Base-by-base conservation (phyloP, 2,329 filamentous ascomycete species). In the Knoxdaviesia proteae region DNA sequence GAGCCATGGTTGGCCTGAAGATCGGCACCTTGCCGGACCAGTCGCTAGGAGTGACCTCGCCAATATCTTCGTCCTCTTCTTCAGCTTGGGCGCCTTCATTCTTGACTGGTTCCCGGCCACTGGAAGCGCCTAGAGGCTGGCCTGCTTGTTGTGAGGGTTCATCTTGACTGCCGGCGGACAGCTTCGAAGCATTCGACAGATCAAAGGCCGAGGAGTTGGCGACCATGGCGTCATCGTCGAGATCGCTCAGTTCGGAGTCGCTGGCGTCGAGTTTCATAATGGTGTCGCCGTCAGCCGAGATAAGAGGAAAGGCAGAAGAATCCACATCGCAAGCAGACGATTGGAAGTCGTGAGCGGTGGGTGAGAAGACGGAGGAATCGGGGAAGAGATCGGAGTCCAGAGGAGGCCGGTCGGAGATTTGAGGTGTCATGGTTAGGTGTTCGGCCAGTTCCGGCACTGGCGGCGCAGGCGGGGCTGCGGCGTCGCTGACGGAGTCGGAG, bases 1-100 rank as follows among this genome's bases (percentile, higher is more conserved):
- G 86, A 47, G 80, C 72, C 84, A 94, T 93, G 46, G 80, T 88
- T 60, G 90, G 90, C 60, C 79, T 88, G 62, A 98, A 98, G 47
- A 98, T 80, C 6, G 90, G 88, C 34, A 98, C 81, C 47, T 77
- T 82, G 47, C 86, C 87, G 54, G 84, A 93, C 65, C 84, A 94
- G 58, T 94, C 79, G 55, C 87, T 84, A 1, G 88, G 88, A 39
- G 77, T 65, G 43, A 93, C 71, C 43, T 90, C 82, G 50, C 80
- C 81, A 51, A 82, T 77, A 51, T 84, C 79, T 39, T 74, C 70
- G 44, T 68, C 64, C 36, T 67, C 49, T 9, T 58, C 55, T 34
- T 38, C 32, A 8, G 29, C 20, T 20, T 20, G 20, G 20, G 20
- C 20, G 20, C 20, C 20, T 20, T 20, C 20, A 3, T 20, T 20